Conservation (phyloP, 352 stramenopile genomes). For the Globisporangium polare region DNA sequence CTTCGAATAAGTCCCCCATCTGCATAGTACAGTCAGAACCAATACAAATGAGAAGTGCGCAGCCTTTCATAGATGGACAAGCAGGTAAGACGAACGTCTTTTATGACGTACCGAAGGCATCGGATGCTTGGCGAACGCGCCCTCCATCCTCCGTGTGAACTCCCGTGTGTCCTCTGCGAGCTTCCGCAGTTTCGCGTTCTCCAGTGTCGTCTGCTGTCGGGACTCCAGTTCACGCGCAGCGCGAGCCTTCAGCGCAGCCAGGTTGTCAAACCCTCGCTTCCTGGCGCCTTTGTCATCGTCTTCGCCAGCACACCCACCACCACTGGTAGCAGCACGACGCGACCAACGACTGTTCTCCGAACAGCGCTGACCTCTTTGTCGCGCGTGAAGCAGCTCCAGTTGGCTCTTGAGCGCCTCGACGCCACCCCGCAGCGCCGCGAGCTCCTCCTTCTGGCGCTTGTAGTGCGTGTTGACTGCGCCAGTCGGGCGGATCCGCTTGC, state of each 20-base stretch:
- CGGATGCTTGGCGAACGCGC: conserved; percentile 3
- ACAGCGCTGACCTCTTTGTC: neutral
- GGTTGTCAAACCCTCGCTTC: neutral
- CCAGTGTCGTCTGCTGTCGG: conserved; percentile 4
- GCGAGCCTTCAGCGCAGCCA: conserved; percentile 7
- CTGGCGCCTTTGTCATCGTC: neutral
- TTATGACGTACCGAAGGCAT: conserved; percentile 2
- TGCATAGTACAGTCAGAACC: neutral
- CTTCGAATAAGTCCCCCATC: neutral
- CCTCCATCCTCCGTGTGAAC: conserved; percentile 1
- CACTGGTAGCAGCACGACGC: neutral
- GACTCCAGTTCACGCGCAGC: conserved; percentile 12
- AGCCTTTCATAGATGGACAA: neutral
- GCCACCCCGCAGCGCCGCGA: conserved; percentile 19
- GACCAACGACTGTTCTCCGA: neutral
- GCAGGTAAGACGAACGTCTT: neutral
- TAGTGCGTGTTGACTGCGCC: conserved; percentile 21
- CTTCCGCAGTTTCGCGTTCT: conserved; percentile 16
- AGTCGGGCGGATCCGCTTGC: neutral
- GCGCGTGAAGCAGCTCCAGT: conserved; percentile 20
- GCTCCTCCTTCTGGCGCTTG: conserved; percentile 33
- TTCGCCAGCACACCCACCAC: too few species aligned
- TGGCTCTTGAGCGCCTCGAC: conserved; percentile 27
- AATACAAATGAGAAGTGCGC: neutral
- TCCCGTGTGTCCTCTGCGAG: conserved; percentile 3